phyloP scores from a whole-genome alignment of 208 protist species.

The Crithidia fasciculata region DNA sequence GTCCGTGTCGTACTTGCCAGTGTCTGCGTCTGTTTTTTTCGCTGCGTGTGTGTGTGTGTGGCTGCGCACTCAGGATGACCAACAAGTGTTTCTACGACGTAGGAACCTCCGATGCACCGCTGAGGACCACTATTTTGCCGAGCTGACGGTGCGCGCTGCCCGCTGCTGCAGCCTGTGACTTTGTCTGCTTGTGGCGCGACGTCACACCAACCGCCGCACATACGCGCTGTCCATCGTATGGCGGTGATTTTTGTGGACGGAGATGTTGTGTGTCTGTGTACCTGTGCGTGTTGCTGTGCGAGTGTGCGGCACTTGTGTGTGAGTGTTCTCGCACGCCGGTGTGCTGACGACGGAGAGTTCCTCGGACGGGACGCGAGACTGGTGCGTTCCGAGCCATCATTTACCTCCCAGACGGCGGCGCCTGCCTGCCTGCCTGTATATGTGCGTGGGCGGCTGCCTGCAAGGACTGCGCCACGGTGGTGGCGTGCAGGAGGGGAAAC shows the following conservation, averaged over 20 bases:
- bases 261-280: neutral
- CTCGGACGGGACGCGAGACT: neutral
- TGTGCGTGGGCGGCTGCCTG: neutral
- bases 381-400: slow-evolving; percentile 7
- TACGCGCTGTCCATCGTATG: slow-evolving; percentile 24
- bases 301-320: neutral
- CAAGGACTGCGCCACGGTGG: too few relatives aligned
- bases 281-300: neutral
- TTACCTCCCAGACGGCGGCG: slow-evolving; percentile 5
- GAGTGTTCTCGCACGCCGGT: slow-evolving; percentile 8
- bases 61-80: slow-evolving; percentile 3
- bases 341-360: slow-evolving; percentile 1
- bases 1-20: neutral
- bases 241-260: slow-evolving; percentile 39
- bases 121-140: neutral
- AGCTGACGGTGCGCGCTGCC: slow-evolving; percentile 9
- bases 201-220: slow-evolving; percentile 35
- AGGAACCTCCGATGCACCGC: neutral
- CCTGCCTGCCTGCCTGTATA: neutral
- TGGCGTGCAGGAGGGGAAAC: too few relatives aligned
- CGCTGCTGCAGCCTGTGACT: neutral
- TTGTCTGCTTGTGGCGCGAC: slow-evolving; percentile 12
- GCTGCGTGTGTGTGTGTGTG: neutral
- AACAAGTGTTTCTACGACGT: neutral
- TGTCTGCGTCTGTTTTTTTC: neutral